Evolutionary conservation across 164 flowering plant genomes (phyloP), one percentile per base, ranked within the genome.

Genomic region (Nelumbo lutea): DNA sequence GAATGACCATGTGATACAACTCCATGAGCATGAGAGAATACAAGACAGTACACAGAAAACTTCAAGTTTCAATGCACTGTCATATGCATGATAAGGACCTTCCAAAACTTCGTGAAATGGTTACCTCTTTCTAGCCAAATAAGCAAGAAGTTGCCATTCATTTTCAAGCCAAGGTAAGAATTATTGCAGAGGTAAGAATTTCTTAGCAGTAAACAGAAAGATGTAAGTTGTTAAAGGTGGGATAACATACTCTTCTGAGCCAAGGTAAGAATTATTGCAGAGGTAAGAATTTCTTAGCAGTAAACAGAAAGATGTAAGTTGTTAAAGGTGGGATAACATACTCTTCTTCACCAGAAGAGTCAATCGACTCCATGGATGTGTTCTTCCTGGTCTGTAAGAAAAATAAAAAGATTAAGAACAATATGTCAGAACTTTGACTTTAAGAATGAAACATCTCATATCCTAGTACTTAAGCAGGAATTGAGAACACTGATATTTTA

Each of bases 291-390:
- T 15, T 43, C 27, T 43, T 13, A 8, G 53, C 40, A 52, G 47
- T 2, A 63, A 4, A 4, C 52, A 63, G 15, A 38, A 55, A 56
- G 4, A 6, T n/a, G 40, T 60, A 50, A 48, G 4, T 14, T 7
- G 43, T 7, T 38, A 6, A 45, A 9, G 40, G 13, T 55, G 6
- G 55, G 56, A 62, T 53, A 65, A 78, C 98, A 80, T 85, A 95
- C 99, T 95, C 99, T 81, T 96, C 99, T 80, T 96, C 99, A 39
- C 95, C 96, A 59, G 97, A 89, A 68, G 96, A 96, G 83, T 89
- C 98, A 75, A 90, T 69, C 5, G 98, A 90, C 73, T 89, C 99
- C 81, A 81, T 72, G 56, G 97, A 88, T 2, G 86, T 85, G 60
- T 91, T 84, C 82, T 86, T 96, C 53, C 95, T 83, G 1, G 79